Base-by-base conservation (phyloP, 768 basidiomycete genomes). In the Leucocoprinus birnbaumii region DNA sequence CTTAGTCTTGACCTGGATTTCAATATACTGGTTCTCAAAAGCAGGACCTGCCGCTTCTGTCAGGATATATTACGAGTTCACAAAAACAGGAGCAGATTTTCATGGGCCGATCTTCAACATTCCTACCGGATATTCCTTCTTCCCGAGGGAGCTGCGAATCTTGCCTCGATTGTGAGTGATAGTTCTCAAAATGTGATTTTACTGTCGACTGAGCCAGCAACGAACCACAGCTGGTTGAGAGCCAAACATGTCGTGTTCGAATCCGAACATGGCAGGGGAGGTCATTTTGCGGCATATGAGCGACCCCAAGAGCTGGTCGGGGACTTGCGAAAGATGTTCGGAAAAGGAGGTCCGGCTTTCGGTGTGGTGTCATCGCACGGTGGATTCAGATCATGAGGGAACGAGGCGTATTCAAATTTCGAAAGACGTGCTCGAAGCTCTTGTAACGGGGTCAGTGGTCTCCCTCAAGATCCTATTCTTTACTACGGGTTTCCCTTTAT, bases 211-310 rank as follows among this genome's bases (percentile, higher is more conserved):
- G 11, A n/a, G n/a, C n/a, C n/a, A n/a, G n/a, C n/a, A n/a, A 19
- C 42, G 9, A 48, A 46, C 18, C 47, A 18, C 35, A 83, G 82
- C 9, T 84, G 82, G 80, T 21, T 58, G 60, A 68, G 27, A 59
- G 64, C 48, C 13, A 66, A 47, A 57, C 75, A 59, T 69, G 66
- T 59, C 50, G 78, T 84, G 3, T 83, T 80, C 49, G 72, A 78
- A 57, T 66, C 72, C 3, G 67, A 73, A 16, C 84, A 85, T 48
- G 68, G 68, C 1, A 63, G 63, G 4, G 84, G 84, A 3, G 84
- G 84, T 1, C 84, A 85, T 64, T 85, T 86, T 61, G 79, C 82
- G 7, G 75, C 83, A 0, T 62, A 76, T 57, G 84, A 85, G 58
- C 65, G 60, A 38, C 82, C 84, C 0, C 68, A 75, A 4, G 65